Evolutionary conservation across 257 asterid species (phyloP).

Genomic region (Rehmannia glutinosa): DNA sequence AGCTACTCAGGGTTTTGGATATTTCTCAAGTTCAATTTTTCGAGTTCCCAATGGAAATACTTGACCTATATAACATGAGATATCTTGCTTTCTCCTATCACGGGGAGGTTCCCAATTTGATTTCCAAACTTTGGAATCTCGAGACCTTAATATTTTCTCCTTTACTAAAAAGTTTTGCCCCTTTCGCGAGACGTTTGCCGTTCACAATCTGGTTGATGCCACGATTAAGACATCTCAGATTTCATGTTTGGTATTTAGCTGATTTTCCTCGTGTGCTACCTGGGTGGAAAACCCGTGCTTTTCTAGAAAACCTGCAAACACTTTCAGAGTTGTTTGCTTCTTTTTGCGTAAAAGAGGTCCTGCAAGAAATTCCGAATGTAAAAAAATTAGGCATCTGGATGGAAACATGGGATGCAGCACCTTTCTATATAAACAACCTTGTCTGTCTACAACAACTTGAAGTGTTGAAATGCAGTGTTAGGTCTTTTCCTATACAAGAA

Average conservation of each 20-base stretch:
- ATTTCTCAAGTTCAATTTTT: background rate
- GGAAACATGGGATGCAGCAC: slow-evolving; percentile 1
- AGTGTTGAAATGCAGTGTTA: slow-evolving; percentile 9
- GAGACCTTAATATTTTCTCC: slow-evolving; percentile 11
- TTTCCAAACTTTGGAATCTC: slow-evolving; percentile 16
- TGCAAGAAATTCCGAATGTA: slow-evolving; percentile 5
- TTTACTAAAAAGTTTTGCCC: background rate
- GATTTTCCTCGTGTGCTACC: background rate
- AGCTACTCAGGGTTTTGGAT: slow-evolving; percentile 18
- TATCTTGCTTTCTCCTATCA: slow-evolving; percentile 17
- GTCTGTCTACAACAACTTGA: slow-evolving; percentile 14
- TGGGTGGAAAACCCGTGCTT: background rate
- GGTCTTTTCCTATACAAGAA: background rate
- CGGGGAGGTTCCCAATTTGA: background rate
- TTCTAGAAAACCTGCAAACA: slow-evolving; percentile 5
- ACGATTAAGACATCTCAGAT: slow-evolving; percentile 17
- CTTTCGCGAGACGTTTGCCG: slow-evolving; percentile 2
- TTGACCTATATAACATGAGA: slow-evolving; percentile 4
- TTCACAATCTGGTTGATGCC: slow-evolving; percentile 13
- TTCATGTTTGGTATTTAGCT: background rate
- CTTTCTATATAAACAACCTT: slow-evolving; percentile 13
- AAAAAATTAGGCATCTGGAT: slow-evolving; percentile 11
- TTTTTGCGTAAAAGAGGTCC: slow-evolving; percentile 1
- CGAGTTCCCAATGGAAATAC: background rate
- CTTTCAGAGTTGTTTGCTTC: background rate